Percentiles rank a stretch among this genome's conserved stretches.
phyloP scores from a whole-genome alignment of 495 filamentous ascomycete genomes.

The Penicillium cosmopolitanum region DNA sequence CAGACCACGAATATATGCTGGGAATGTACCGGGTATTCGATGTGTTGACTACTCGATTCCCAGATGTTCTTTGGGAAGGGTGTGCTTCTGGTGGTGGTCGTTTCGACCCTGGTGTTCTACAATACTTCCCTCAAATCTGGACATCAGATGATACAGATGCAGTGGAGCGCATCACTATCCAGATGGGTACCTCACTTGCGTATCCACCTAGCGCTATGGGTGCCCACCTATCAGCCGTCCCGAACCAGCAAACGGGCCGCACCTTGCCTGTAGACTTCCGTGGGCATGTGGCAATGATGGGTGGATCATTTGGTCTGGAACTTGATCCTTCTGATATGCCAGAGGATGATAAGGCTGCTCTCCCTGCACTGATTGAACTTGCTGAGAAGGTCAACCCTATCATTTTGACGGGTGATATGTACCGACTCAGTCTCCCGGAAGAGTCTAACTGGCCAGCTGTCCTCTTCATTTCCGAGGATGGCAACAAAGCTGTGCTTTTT shows the following conservation, averaged over 20 bases:
- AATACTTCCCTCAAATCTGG: conserved; percentile 63
- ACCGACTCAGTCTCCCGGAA: conserved; percentile 54
- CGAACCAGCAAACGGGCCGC: conserved; percentile 54
- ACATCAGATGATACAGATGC: conserved; percentile 61
- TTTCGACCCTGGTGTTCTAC: conserved; percentile 57
- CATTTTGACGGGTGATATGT: conserved; percentile 53
- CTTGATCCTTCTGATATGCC: conserved; percentile 49
- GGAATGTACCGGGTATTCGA: conserved; percentile 59
- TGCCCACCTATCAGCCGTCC: conserved; percentile 57
- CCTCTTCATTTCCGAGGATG: conserved; percentile 52
- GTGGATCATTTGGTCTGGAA: conserved; percentile 59
- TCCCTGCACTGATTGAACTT: conserved; percentile 49
- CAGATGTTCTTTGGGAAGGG: conserved; percentile 60
- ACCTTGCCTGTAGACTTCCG: conserved; percentile 53
- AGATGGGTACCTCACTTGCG: conserved; percentile 56
- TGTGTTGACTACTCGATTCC: conserved; percentile 53
- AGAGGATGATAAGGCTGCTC: conserved; percentile 44
- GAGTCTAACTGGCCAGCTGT: conserved; percentile 59
- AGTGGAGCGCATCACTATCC: conserved; percentile 55
- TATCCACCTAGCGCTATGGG: conserved; percentile 61
- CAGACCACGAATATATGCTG: conserved; percentile 55
- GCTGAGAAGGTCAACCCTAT: conserved; percentile 56
- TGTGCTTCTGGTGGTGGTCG: conserved; percentile 59
- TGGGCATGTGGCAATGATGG: conserved; percentile 61
- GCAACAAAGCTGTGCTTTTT: conserved; percentile 48